A percentile compares a stretch with the other conserved stretches of the same genome.
These are phyloP conservation scores for Phytophthora tubulina DNA, from an alignment of 352 stramenopile genomes.

Conservation along the genomic window DNA sequence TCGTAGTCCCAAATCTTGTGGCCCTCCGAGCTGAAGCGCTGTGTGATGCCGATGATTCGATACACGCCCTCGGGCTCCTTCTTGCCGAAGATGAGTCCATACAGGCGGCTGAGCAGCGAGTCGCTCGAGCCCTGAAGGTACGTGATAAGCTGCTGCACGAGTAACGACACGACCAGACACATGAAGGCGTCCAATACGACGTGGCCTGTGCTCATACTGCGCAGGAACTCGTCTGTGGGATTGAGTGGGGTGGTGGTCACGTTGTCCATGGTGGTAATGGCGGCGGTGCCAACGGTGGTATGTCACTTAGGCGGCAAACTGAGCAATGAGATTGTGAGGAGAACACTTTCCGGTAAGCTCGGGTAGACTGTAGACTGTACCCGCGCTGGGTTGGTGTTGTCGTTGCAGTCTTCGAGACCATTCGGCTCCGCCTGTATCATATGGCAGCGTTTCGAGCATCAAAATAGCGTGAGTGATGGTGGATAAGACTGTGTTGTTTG, in stretches of 20 bases:
- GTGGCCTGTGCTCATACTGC: conserved; percentile 48
- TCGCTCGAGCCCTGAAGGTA: conserved; percentile 32
- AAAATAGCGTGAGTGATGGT: too few species aligned
- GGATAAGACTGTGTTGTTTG: too few species aligned
- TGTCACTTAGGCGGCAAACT: conserved; percentile 6
- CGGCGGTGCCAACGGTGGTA: background rate
- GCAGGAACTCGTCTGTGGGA: conserved; percentile 41
- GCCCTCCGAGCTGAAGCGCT: conserved; percentile 47
- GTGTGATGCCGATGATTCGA: conserved; percentile 45
- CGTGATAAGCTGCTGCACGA: conserved; percentile 44
- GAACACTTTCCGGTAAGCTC: too few species aligned
- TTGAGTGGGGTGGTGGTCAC: conserved; percentile 5
- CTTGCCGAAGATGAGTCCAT: conserved; percentile 24
- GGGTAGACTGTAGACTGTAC: too few species aligned
- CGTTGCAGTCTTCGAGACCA: too few species aligned
- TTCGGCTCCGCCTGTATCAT: too few species aligned
- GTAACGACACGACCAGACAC: conserved; percentile 51
- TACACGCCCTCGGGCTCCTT: conserved; percentile 35
- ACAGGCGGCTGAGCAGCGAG: conserved; percentile 31
- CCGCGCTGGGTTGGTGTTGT: too few species aligned
- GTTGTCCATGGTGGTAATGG: conserved; percentile 15
- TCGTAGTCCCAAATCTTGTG: conserved; percentile 47
- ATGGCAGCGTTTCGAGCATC: too few species aligned
- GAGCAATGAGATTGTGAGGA: background rate
- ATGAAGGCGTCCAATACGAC: conserved; percentile 56